These are phyloP conservation scores for Neurospora crassa DNA, from an alignment of 2,329 filamentous ascomycete species.

Conservation along the genomic window DNA sequence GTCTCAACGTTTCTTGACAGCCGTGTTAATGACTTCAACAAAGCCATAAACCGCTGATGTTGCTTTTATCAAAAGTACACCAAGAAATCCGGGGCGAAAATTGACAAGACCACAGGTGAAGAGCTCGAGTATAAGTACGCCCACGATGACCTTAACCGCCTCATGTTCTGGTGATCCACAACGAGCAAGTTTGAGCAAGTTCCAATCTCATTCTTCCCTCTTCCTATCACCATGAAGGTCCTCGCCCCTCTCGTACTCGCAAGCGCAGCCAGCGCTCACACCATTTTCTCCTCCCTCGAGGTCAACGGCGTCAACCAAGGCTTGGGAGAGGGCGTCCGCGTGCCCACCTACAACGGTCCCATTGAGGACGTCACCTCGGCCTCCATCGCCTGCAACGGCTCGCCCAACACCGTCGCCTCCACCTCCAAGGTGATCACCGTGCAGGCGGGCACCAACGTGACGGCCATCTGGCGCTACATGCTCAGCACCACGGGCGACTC, in stretches of 20 bases:
- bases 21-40: background rate
- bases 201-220: background rate
- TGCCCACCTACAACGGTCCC: slow-evolving; percentile 19
- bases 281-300: slow-evolving; percentile 18
- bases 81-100: background rate
- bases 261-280: slow-evolving; percentile 15
- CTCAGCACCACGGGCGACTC: slow-evolving; percentile 15
- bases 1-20: background rate
- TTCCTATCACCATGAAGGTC: slow-evolving; percentile 13
- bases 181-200: slow-evolving; percentile 2
- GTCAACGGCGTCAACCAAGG: slow-evolving; percentile 18
- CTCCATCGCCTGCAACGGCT: slow-evolving; percentile 19
- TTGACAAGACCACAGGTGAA: background rate
- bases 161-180: background rate
- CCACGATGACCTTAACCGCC: background rate
- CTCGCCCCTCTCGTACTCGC: slow-evolving; percentile 14
- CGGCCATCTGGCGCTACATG: slow-evolving; percentile 20
- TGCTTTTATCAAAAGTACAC: background rate
- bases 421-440: slow-evolving; percentile 19
- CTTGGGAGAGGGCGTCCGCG: slow-evolving; percentile 14
- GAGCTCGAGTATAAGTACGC: slow-evolving; percentile 1
- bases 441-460: slow-evolving; percentile 15
- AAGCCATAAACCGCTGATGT: background rate
- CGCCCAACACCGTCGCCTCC: slow-evolving; percentile 14
- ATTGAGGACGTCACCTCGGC: slow-evolving; percentile 17